Base-by-base conservation (phyloP, 2,329 filamentous ascomycete species). In the Neonectria punicea region DNA sequence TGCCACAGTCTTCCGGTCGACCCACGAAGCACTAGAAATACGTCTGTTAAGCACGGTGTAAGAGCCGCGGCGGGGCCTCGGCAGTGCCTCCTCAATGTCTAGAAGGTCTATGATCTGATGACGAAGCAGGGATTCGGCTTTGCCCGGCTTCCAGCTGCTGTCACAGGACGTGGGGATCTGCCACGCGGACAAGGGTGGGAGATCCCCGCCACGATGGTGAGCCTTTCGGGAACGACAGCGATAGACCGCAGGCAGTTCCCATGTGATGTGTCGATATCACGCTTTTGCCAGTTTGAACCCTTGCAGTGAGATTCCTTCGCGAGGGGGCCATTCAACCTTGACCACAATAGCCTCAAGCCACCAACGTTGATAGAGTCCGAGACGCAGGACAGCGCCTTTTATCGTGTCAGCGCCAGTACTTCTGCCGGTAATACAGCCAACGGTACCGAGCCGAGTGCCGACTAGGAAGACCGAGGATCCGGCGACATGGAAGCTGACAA, bases 101-200 rank as follows among this genome's bases (percentile, higher is more conserved):
- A 30, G 28, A 34, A 20, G 44, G 46, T 68, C 50, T 30, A 69
- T 69, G 71, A 73, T 73, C 70, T 70, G 67, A 71, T 73, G 49
- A 57, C 54, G 32, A 49, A 18, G 10, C 43, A 61, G 20, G 44
- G 54, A 63, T 58, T 67, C 68, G 67, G 72, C 64, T 70, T 53
- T 56, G 67, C 63, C 65, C 69, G 70, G 64, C 63, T 69, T 67
- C 70, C 69, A 69, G 56, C 53, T 53, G 43, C 58, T 67, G 61
- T 61, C 67, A 61, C 46, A 49, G 54, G 51, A 39, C 64, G 65
- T 63, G 67, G 70, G 67, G 68, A 62, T 36, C 34, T 34, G 43
- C 9, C 30, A 54, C 28, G 14, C 14, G 8, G 22, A 13, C 63
- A 49, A 28, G 59, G 47, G 64, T 50, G 14, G 14, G 36, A 32